Percentiles rank a stretch among this genome's conserved stretches.
Evolutionary conservation across 2,329 filamentous ascomycete genomes (phyloP).

Genomic region (Cladosporium sp.): DNA sequence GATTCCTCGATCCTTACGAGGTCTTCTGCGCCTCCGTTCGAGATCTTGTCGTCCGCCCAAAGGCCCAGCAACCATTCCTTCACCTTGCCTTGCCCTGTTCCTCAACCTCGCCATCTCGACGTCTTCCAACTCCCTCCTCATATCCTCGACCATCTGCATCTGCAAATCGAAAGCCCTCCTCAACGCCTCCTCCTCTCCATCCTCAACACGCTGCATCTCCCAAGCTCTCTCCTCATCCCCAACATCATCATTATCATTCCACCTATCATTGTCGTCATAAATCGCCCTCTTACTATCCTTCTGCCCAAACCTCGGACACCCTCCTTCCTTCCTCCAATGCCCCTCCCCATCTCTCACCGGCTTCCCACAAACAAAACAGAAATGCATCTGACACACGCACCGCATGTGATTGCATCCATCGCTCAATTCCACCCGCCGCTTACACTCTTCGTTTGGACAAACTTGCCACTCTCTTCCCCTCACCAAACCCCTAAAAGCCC

Average conservation of each 20-base stretch:
- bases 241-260: conserved; percentile 6
- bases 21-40: neutral
- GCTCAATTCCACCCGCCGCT: conserved; percentile 17
- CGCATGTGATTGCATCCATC: conserved; percentile 26
- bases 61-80: neutral
- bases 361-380: conserved; percentile 25
- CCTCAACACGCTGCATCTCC: neutral
- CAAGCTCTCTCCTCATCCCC: neutral
- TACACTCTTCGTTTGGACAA: conserved; percentile 22
- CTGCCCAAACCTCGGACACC: conserved; percentile 12
- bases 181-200: neutral
- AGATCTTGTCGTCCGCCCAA: neutral
- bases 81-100: neutral
- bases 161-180: conserved; percentile 14
- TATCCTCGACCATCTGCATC: conserved; percentile 9
- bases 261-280: conserved; percentile 2
- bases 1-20: neutral
- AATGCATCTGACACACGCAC: conserved; percentile 24
- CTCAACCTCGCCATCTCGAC: conserved; percentile 3
- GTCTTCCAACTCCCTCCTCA: neutral
- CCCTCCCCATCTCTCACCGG: conserved; percentile 6
- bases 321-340: conserved; percentile 7
- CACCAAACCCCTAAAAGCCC: conserved; percentile 19
- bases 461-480: conserved; percentile 22
- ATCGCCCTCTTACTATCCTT: conserved; percentile 3